Evolutionary conservation across 352 stramenopile species (phyloP).

Genomic region (Phytophthora sp.): DNA sequence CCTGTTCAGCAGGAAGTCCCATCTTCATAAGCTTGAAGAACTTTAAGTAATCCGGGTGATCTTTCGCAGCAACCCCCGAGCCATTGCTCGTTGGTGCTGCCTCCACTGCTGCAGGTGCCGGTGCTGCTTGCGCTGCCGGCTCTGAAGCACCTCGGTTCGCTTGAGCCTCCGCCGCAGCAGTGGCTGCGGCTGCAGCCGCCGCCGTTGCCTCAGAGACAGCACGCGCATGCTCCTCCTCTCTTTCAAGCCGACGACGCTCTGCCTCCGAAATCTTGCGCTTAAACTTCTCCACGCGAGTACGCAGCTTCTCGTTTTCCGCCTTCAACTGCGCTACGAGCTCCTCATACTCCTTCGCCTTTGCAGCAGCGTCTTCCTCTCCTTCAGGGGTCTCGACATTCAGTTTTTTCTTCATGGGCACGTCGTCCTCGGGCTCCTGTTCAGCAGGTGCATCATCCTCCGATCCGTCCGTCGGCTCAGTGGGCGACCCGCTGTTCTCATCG

Average conservation of each 20-base stretch:
- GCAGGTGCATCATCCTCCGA: conserved; percentile 60
- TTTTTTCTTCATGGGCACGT: conserved; percentile 28
- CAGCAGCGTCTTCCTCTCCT: conserved; percentile 26
- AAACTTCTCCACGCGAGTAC: conserved; percentile 74
- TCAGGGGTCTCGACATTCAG: conserved; percentile 34
- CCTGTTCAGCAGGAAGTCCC: conserved; percentile 79
- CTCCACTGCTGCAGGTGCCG: conserved; percentile 15
- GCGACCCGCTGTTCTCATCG: conserved; percentile 69
- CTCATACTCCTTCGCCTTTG: conserved; percentile 38
- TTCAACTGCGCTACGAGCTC: conserved; percentile 60
- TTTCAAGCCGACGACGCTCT: conserved; percentile 59
- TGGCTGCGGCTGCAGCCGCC: conserved; percentile 25
- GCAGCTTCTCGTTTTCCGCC: conserved; percentile 81
- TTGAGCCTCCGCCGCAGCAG: conserved; percentile 14
- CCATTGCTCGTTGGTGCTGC: conserved; percentile 18
- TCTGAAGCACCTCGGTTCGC: conserved; percentile 5
- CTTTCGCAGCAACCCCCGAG: conserved; percentile 56
- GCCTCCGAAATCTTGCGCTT: conserved; percentile 69
- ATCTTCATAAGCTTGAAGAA: conserved; percentile 88
- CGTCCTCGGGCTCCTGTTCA: conserved; percentile 45
- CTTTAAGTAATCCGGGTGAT: conserved; percentile 79
- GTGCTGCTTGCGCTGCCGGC: conserved; percentile 6
- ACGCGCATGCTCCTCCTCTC: conserved; percentile 55
- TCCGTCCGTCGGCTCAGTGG: conserved; percentile 58
- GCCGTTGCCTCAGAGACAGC: conserved; percentile 36